Base-by-base conservation (phyloP, 1,284 basidiomycete genomes). In the Vanrija humicola region DNA sequence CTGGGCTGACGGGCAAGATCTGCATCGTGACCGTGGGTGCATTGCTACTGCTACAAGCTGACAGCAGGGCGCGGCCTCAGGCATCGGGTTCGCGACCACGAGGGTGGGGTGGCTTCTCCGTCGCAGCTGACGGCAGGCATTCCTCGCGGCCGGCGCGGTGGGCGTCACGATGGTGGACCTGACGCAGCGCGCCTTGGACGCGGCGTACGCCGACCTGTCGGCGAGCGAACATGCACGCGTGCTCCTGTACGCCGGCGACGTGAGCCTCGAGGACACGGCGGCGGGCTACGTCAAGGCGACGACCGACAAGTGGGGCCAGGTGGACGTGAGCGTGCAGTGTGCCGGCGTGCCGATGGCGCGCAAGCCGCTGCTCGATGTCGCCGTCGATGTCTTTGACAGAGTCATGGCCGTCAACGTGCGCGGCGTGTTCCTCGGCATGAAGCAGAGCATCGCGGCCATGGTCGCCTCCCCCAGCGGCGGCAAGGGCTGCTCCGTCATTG, bases 351-450 rank as follows among this genome's bases (percentile, higher is more conserved):
- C 26, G 6, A 45, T 52, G 21, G 7, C 23, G 6, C 42, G 46
- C 9, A 7, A 16, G 5, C 14, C 44, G 4, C 28, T 62, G 15
- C 25, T 56, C 19, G 61, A 62, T 12, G 54, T 44, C 18, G 43
- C 43, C 18, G 44, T 64, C 2, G 53, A 49, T 8, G 54, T 52
- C 1, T 57, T 47, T 19, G 63, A 64, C 43, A 40, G 43, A 5
- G 47, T 55, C 23, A 50, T 56, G 38, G 26, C 28, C 21, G 52
- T 60, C 10, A 64, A 64, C 38, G 50, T 54, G 5, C 48, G 53
- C 9, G 63, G 60, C 5, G 67, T 59, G 3, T 69, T 65, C 42
- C 45, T 69, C 23, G 67, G 67, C 6, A 9, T 66, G 14, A 55
- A 64, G 45, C 39, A 59, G n/a, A 51, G 55, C n/a, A 38, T 59